phyloP scores from a whole-genome alignment of 495 filamentous ascomycete species.

The Aspergillus mulundensis region DNA sequence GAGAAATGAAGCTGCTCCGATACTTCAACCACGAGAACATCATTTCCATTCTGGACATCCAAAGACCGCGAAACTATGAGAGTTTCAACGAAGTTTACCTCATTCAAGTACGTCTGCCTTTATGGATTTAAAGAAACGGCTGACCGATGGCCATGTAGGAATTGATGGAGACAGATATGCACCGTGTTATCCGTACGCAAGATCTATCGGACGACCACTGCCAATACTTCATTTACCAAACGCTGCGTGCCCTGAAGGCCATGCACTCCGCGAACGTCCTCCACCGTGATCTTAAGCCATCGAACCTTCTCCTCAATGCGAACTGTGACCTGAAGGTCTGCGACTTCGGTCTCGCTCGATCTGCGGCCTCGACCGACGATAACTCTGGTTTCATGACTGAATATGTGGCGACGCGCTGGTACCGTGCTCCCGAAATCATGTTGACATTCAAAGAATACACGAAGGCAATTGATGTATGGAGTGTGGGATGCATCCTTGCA shows the following conservation, averaged over 20 bases:
- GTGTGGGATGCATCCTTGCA: slow-evolving; percentile 97
- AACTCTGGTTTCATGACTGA: slow-evolving; percentile 99
- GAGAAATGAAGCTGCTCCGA: slow-evolving; percentile 98
- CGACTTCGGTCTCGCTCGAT: slow-evolving; percentile 94
- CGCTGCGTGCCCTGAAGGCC: slow-evolving; percentile 92
- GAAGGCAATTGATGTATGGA: slow-evolving; percentile 99
- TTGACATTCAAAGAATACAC: slow-evolving; percentile 99
- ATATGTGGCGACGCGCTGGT: slow-evolving; percentile 99
- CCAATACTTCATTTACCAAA: slow-evolving; percentile 99
- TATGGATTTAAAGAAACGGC: no score
- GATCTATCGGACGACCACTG: slow-evolving; percentile 98
- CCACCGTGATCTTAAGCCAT: slow-evolving; percentile 95
- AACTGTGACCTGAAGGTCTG: slow-evolving; percentile 99
- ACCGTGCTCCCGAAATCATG: slow-evolving; percentile 99
- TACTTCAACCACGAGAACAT: slow-evolving; percentile 99
- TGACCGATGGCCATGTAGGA: slow-evolving; percentile 53
- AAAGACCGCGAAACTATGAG: slow-evolving; percentile 94
- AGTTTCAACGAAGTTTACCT: slow-evolving; percentile 98
- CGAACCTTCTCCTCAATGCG: slow-evolving; percentile 93
- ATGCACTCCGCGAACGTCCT: slow-evolving; percentile 99
- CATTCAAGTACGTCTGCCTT: slow-evolving; percentile 70
- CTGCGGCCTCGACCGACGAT: slow-evolving; percentile 89
- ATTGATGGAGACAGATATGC: slow-evolving; percentile 99
- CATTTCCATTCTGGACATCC: slow-evolving; percentile 98
- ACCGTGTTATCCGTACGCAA: slow-evolving; percentile 97